Percentiles rank a stretch among this genome's conserved stretches.
phyloP scores from a whole-genome alignment of 1,139 yeast species.

The Protomyces inouyei region DNA sequence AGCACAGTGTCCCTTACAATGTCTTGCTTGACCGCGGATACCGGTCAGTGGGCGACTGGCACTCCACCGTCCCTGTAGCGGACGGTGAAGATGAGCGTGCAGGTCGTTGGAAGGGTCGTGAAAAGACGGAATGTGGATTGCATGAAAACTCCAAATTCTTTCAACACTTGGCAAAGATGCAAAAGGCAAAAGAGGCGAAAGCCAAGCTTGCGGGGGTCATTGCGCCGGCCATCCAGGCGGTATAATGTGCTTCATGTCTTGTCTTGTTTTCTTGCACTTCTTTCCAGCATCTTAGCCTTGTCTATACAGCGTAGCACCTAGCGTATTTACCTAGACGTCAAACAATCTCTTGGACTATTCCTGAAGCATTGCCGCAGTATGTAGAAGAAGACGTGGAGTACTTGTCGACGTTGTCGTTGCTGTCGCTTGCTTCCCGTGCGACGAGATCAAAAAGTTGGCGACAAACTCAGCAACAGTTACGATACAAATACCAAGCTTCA shows the following conservation, averaged over 20 bases:
- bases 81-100: conserved; percentile 94
- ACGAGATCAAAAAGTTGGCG: too few relatives aligned
- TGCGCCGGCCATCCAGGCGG: not conserved
- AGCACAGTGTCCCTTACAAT: conserved; percentile 75
- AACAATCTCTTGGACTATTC: too few relatives aligned
- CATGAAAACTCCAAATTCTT: conserved; percentile 54
- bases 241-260: not conserved
- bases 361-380: too few relatives aligned
- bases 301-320: not conserved
- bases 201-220: not conserved
- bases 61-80: conserved; percentile 80
- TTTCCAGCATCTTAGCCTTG: not conserved
- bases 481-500: too few relatives aligned
- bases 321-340: not conserved
- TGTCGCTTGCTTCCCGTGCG: too few relatives aligned
- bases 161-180: conserved; percentile 24
- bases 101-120: conserved; percentile 93
- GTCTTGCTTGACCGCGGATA: conserved; percentile 79
- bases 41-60: conserved; percentile 93
- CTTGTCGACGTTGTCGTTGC: too few relatives aligned
- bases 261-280: not conserved
- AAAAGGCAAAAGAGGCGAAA: conserved; percentile 22
- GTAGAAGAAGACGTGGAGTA: not conserved
- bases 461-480: too few relatives aligned
- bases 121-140: conserved; percentile 93